Evolutionary conservation across 768 basidiomycete genomes (phyloP).

Genomic region (Mycena sanguinolenta): DNA sequence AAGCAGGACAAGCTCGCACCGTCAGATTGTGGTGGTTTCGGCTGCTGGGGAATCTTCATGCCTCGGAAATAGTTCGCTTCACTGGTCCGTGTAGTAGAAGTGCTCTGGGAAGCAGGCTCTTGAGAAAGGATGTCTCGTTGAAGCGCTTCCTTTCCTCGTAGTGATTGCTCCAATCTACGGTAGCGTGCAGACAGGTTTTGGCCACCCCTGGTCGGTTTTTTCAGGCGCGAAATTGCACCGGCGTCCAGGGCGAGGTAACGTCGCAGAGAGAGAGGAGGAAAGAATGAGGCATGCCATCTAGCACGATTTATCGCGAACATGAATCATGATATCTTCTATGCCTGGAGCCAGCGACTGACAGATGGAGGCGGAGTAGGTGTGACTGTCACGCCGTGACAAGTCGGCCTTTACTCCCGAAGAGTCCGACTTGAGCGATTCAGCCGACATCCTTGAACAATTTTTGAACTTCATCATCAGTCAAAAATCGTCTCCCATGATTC

Average conservation of each 20-base stretch:
- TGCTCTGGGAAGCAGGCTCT: constrained; percentile 39
- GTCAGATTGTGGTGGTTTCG: constrained; percentile 74
- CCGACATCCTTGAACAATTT: too few relatives aligned
- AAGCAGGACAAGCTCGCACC: constrained; percentile 57
- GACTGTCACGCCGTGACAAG: too few relatives aligned
- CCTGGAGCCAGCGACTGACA: too few relatives aligned
- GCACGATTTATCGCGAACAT: background rate
- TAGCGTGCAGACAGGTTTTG: constrained; percentile 74
- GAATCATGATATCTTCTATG: background rate
- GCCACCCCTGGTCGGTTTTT: constrained; percentile 56
- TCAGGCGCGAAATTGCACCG: constrained; percentile 36
- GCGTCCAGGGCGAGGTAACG: constrained; percentile 3
- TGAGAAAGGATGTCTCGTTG: constrained; percentile 38
- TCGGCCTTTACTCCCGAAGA: too few relatives aligned
- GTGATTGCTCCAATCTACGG: constrained; percentile 65
- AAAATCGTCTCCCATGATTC: too few relatives aligned
- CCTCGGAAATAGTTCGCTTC: constrained; percentile 57
- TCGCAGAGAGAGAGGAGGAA: background rate
- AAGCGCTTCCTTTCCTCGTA: constrained; percentile 59
- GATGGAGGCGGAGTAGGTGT: too few relatives aligned
- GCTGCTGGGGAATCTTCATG: constrained; percentile 71
- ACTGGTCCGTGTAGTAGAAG: constrained; percentile 19
- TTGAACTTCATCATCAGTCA: too few relatives aligned
- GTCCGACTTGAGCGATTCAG: too few relatives aligned
- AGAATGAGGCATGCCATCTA: background rate